phyloP scores from a whole-genome alignment of 768 basidiomycete genomes.

The Mycena latifolia region DNA sequence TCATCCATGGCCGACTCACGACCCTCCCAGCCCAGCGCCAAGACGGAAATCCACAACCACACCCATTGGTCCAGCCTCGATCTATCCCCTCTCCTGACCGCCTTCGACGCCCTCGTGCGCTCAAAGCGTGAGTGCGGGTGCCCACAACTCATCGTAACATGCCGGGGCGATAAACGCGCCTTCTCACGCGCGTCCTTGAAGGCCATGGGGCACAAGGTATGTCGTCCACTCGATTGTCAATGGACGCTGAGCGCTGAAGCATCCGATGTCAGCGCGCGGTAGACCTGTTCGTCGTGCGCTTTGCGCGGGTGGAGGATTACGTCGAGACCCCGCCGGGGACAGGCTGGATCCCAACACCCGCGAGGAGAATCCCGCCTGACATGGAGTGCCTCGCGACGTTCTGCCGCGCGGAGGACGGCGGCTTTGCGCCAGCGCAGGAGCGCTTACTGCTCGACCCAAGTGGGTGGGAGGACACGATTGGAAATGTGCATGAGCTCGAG shows the following conservation, averaged over 20 bases:
- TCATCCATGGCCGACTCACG: no score
- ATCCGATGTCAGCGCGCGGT: background rate
- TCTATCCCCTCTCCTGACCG: constrained; percentile 8
- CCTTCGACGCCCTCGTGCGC: constrained; percentile 16
- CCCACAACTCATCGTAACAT: constrained; percentile 23
- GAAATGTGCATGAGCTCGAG: constrained; percentile 22
- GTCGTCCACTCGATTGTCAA: background rate
- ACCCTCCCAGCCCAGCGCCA: background rate
- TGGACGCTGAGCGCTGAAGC: background rate
- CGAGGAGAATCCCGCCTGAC: background rate
- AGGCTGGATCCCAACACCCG: background rate
- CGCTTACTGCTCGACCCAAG: constrained; percentile 10
- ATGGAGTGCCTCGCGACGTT: constrained; percentile 18
- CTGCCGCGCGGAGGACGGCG: constrained; percentile 19
- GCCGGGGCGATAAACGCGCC: constrained; percentile 8
- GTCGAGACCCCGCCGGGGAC: background rate
- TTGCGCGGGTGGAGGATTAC: constrained; percentile 16
- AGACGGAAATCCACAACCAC: constrained; percentile 14
- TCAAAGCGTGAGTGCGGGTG: constrained; percentile 22
- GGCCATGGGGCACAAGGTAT: constrained; percentile 4
- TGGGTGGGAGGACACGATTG: constrained; percentile 18
- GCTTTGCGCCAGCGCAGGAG: background rate
- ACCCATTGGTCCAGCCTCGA: background rate
- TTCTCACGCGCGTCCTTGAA: constrained; percentile 10
- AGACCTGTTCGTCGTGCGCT: constrained; percentile 14